Conservation (phyloP, 139 green algal species). For the Closterium sp. region DNA sequence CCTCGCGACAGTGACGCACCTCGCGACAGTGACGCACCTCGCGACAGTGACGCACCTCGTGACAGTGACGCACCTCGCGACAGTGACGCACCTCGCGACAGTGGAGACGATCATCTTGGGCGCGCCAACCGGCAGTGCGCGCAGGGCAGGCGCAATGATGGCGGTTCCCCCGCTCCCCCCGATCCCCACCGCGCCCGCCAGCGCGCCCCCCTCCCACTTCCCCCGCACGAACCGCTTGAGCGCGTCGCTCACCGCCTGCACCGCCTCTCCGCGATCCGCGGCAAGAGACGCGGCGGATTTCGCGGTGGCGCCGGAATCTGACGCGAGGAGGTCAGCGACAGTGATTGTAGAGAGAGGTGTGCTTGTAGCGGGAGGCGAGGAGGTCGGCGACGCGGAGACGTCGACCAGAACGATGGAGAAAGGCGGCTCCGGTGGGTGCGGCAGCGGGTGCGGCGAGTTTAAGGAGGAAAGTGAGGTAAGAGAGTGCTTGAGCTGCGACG, state of each 20-base stretch:
- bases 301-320: background rate
- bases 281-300: background rate
- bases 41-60: background rate
- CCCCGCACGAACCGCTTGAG: background rate
- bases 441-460: background rate
- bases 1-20: no score
- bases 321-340: background rate
- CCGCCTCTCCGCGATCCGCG: background rate
- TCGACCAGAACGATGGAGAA: background rate
- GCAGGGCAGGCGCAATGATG: constrained; percentile 8
- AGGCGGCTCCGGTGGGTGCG: background rate
- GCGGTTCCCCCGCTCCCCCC: constrained; percentile 3
- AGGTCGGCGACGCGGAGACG: background rate
- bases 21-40: no score
- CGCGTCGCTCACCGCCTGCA: background rate
- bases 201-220: background rate
- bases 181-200: background rate
- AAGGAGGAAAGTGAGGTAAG: background rate
- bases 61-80: background rate
- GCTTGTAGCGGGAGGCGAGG: background rate
- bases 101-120: constrained; percentile 11
- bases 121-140: background rate
- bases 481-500: background rate
- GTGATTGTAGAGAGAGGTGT: background rate
- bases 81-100: background rate